Percentiles rank a stretch among this genome's conserved stretches.
Conservation (phyloP, 83 land plant species). For the Thuja plicata region DNA sequence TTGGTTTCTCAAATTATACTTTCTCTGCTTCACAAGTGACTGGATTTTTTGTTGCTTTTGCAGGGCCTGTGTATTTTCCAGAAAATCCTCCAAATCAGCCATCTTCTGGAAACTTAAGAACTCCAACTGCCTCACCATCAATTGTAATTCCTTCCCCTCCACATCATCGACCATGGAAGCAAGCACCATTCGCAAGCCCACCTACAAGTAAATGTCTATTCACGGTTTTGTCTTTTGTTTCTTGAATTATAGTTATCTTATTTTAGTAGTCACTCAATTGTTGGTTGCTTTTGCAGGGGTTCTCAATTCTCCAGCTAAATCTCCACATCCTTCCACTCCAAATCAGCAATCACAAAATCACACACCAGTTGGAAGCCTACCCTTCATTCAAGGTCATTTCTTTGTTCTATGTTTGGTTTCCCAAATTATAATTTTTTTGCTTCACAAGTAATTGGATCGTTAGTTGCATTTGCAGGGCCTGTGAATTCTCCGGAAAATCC, state of each 20-base stretch:
- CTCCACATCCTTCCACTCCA: background rate
- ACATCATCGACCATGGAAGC: background rate
- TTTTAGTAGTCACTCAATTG: background rate
- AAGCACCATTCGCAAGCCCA: too few species aligned
- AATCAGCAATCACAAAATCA: background rate
- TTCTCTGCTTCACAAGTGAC: background rate
- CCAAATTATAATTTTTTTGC: background rate
- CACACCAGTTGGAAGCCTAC: constrained; percentile 8
- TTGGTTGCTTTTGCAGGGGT: background rate
- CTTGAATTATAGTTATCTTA: too few species aligned
- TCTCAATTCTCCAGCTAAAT: background rate
- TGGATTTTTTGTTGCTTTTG: constrained; percentile 9
- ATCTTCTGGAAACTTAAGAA: background rate
- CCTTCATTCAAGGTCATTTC: background rate
- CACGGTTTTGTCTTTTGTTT: background rate
- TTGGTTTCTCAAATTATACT: background rate
- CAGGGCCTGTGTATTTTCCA: constrained; percentile 9
- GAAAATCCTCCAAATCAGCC: background rate
- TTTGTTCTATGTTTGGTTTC: background rate
- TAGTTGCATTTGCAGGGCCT: constrained; percentile 14
- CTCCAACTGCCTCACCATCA: constrained; percentile 1
- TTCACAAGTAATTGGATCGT: background rate
- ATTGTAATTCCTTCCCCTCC: background rate
- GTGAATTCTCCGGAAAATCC: background rate
- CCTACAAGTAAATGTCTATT: background rate